Evolutionary conservation across 2,329 filamentous ascomycete genomes (phyloP), one percentile per base, ranked within the genome.

Genomic region (Penicillium sclerotiorum): DNA sequence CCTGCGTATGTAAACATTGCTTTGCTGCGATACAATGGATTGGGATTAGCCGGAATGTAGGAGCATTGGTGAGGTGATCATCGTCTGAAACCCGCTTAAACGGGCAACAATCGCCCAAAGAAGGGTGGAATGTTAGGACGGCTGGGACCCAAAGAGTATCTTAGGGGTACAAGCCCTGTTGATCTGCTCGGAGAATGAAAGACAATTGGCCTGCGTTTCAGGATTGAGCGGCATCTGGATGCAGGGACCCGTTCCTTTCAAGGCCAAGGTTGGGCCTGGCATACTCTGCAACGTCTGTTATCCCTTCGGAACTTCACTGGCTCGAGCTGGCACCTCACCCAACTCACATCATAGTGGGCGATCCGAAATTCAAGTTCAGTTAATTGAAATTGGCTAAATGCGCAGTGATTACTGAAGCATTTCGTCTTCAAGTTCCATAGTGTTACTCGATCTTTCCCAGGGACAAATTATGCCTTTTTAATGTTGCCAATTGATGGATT

Each of bases 91-190:
- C 17, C 33, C 11, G 8, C 33, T 36, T 9, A 36, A 18, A 17
- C 15, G 33, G 20, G 33, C 17, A 20, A 17, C 23, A 28, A 33
- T n/a, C 23, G 27, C 23, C 36, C 11, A 20, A 5, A 21, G 53
- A 51, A 50, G 55, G 48, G 38, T 48, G 55, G 57, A 58, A 58
- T 59, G 55, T 15, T 28, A 17, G 8, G 35, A 52, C 43, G 43
- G 5, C 11, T 23, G 37, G n/a, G 30, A 18, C 13, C 27, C 12
- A 35, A 17, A 18, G 33, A 37, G 32, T 8, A 23, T 17, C 21
- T 30, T 44, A 38, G 18, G 25, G 20, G 15, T n/a, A 11, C 15
- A 21, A 17, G 30, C 17, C 15, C 33, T 33, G 43, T 18, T 45
- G 43, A 45, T 45, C 43, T 11, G 20, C n/a, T 5, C 27, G 3